phyloP scores from a whole-genome alignment of 2,329 filamentous ascomycete genomes.

The Ascochyta rabiei region DNA sequence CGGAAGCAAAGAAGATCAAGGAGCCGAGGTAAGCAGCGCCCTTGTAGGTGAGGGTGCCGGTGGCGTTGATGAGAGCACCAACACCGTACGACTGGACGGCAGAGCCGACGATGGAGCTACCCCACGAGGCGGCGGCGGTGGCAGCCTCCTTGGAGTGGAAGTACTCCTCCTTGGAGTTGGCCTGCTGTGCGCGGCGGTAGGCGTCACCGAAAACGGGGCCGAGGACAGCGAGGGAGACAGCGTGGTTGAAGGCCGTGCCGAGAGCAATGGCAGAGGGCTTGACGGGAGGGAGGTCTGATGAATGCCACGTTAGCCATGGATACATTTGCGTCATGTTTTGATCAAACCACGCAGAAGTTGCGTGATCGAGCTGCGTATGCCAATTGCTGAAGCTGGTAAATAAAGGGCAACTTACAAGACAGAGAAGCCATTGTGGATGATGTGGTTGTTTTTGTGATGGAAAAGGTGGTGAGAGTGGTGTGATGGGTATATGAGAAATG shows the following conservation, averaged over 20 bases:
- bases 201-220: conserved; percentile 91
- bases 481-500: conserved; percentile 20
- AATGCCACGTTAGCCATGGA: conserved; percentile 23
- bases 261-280: conserved; percentile 98
- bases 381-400: not conserved
- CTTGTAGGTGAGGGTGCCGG: conserved; percentile 94
- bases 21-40: conserved; percentile 91
- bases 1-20: conserved; percentile 89
- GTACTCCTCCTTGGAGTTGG: conserved; percentile 97
- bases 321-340: conserved; percentile 7
- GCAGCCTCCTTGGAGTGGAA: conserved; percentile 90
- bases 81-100: conserved; percentile 89
- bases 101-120: conserved; percentile 86
- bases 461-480: conserved; percentile 14
- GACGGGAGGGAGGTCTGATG: conserved; percentile 74
- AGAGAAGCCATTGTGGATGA: conserved; percentile 62
- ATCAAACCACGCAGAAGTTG: conserved; percentile 17
- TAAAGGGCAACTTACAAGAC: conserved; percentile 57
- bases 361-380: conserved; percentile 7
- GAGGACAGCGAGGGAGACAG: conserved; percentile 83
- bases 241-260: conserved; percentile 95
- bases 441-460: conserved; percentile 25
- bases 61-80: conserved; percentile 85
- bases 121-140: conserved; percentile 85
- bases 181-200: conserved; percentile 87